Evolutionary conservation across 352 stramenopile species (phyloP).

Genomic region (Phytopythium vexans): DNA sequence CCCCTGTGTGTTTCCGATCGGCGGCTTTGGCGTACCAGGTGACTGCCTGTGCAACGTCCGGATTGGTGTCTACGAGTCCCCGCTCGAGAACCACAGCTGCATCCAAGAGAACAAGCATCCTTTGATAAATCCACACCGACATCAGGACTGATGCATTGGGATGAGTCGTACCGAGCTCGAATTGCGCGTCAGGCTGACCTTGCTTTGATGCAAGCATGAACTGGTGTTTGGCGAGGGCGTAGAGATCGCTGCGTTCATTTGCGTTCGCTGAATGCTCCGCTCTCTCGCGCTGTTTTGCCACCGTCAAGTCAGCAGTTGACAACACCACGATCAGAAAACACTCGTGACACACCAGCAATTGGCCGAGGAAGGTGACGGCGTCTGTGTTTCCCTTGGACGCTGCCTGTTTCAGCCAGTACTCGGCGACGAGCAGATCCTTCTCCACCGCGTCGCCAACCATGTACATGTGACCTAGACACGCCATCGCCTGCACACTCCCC

Average conservation of each 20-base stretch:
- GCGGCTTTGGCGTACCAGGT: constrained; percentile 61
- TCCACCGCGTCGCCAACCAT: constrained; percentile 39
- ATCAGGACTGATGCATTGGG: background rate
- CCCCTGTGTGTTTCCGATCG: constrained; percentile 34
- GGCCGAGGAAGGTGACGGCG: constrained; percentile 43
- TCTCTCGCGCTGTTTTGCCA: constrained; percentile 34
- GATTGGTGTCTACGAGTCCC: constrained; percentile 13
- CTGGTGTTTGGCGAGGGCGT: constrained; percentile 32
- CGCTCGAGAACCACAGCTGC: constrained; percentile 35
- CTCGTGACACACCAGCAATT: constrained; percentile 39
- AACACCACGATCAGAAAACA: background rate
- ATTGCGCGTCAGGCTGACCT: constrained; percentile 55
- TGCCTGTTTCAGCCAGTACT: constrained; percentile 49
- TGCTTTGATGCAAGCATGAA: constrained; percentile 51
- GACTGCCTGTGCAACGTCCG: constrained; percentile 20
- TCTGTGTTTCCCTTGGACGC: constrained; percentile 35
- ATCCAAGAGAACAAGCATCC: background rate
- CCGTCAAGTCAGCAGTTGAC: background rate
- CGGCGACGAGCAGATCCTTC: constrained; percentile 49
- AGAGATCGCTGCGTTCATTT: constrained; percentile 28
- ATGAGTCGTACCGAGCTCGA: constrained; percentile 28
- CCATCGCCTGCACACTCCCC: constrained; percentile 38
- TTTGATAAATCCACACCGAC: background rate
- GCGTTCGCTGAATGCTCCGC: constrained; percentile 31
- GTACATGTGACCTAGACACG: constrained; percentile 66